These are phyloP conservation scores for Apophysomyces trapeziformis DNA, from an alignment of 371 early-diverging fungal species.

Conservation along the genomic window DNA sequence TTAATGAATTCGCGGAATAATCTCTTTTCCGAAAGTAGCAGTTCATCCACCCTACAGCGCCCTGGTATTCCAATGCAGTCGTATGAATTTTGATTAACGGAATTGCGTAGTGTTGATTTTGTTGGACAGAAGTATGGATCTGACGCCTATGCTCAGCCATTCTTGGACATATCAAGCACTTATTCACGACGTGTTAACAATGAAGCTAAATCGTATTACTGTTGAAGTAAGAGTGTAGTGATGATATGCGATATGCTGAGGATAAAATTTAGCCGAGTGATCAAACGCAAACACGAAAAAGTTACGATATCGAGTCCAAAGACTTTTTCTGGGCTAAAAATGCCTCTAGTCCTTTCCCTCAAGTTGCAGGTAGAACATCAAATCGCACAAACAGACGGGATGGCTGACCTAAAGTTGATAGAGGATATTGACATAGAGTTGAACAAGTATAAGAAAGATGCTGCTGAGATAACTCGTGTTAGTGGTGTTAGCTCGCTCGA, in stretches of 20 bases:
- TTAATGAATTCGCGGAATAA: slow-evolving; percentile 82
- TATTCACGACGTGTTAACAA: slow-evolving; percentile 94
- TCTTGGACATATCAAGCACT: slow-evolving; percentile 98
- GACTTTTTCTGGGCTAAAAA: slow-evolving; percentile 97
- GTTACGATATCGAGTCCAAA: slow-evolving; percentile 88
- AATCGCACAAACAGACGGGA: too few relatives aligned
- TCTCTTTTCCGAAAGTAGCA: slow-evolving; percentile 69
- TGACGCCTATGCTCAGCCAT: slow-evolving; percentile 94
- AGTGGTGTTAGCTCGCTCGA: slow-evolving; percentile 88
- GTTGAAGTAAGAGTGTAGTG: slow-evolving; percentile 27
- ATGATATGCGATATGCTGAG: not conserved
- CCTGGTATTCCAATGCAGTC: slow-evolving; percentile 35
- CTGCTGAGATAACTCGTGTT: slow-evolving; percentile 87
- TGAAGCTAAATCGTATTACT: slow-evolving; percentile 90
- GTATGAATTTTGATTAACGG: not conserved
- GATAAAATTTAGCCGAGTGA: slow-evolving; percentile 62
- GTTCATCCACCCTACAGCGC: slow-evolving; percentile 51
- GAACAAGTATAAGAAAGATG: slow-evolving; percentile 91
- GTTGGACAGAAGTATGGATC: slow-evolving; percentile 95
- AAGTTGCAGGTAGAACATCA: slow-evolving; percentile 80
- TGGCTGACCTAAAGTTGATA: slow-evolving; percentile 12
- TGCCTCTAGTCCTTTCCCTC: slow-evolving; percentile 94
- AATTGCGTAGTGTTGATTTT: slow-evolving; percentile 77
- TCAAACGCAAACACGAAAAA: slow-evolving; percentile 71
- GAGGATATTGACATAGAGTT: slow-evolving; percentile 92